phyloP scores from a whole-genome alignment of 768 basidiomycete genomes.

The Tylopilus intermedius region DNA sequence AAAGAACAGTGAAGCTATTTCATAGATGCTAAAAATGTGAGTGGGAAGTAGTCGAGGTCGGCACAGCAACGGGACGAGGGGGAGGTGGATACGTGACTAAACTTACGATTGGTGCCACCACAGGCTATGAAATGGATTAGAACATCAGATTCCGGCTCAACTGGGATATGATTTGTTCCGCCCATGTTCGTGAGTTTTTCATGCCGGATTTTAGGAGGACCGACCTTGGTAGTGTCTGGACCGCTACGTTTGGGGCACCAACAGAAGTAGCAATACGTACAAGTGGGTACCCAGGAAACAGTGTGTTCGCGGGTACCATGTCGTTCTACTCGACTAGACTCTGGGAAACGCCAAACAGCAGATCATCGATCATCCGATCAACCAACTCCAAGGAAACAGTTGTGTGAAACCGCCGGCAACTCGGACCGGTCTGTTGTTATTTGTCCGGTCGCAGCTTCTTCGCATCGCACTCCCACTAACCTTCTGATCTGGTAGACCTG shows the following conservation, averaged over 20 bases:
- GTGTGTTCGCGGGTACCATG: neutral
- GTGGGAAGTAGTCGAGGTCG: slow-evolving; percentile 2
- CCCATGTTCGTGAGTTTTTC: slow-evolving; percentile 7
- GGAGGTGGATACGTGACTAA: slow-evolving; percentile 14
- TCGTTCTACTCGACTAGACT: neutral
- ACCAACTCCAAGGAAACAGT: neutral
- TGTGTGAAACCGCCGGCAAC: neutral
- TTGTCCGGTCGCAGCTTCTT: neutral
- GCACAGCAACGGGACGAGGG: slow-evolving; percentile 12
- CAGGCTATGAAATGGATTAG: neutral
- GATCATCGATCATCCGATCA: neutral
- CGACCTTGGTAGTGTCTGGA: neutral
- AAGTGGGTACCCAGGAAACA: neutral
- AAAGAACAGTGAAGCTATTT: slow-evolving; percentile 3
- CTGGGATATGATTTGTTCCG: slow-evolving; percentile 2
- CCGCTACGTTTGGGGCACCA: no score
- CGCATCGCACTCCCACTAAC: neutral
- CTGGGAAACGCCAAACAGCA: neutral
- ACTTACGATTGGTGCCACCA: neutral
- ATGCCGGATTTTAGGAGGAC: slow-evolving; percentile 15
- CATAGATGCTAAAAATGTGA: slow-evolving; percentile 8
- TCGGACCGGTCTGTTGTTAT: neutral
- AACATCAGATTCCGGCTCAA: slow-evolving; percentile 15
- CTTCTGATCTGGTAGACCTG: neutral
- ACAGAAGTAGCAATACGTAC: neutral